phyloP scores from a whole-genome alignment of 2,329 filamentous ascomycete genomes.

The Nemania abortiva region DNA sequence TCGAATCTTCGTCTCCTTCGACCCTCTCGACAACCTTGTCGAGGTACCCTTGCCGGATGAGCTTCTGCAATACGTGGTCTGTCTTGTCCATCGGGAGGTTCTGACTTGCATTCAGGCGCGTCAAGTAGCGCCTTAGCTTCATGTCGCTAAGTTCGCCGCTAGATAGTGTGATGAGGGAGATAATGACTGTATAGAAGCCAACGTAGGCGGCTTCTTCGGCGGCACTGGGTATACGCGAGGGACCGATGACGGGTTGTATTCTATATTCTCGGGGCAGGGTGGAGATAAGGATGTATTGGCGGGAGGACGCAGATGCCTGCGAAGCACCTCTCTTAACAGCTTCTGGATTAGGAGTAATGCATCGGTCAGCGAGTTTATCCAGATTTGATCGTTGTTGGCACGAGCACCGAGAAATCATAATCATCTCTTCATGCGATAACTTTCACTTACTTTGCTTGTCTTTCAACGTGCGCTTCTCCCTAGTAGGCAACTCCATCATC shows the following conservation, averaged over 20 bases:
- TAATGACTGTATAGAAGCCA: conserved; percentile 82
- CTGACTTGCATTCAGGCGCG: conserved; percentile 78
- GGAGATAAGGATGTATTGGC: conserved; percentile 82
- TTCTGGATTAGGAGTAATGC: conserved; percentile 47
- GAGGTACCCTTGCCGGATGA: conserved; percentile 87
- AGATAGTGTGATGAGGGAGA: conserved; percentile 80
- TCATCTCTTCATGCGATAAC: background rate
- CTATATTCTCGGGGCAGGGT: conserved; percentile 77
- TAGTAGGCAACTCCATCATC: conserved; percentile 82
- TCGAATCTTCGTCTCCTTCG: conserved; percentile 76
- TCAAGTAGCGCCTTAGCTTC: conserved; percentile 81
- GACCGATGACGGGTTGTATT: conserved; percentile 73
- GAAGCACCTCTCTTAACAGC: conserved; percentile 55
- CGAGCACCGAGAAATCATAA: background rate
- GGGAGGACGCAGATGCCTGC: conserved; percentile 67
- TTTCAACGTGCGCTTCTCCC: conserved; percentile 83
- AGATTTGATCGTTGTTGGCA: background rate
- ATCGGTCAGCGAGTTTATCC: conserved; percentile 52
- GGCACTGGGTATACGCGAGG: conserved; percentile 73
- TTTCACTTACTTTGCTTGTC: conserved; percentile 75
- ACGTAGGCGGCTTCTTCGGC: conserved; percentile 82
- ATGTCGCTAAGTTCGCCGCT: conserved; percentile 80
- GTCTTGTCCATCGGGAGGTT: conserved; percentile 82
- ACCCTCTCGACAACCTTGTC: conserved; percentile 76
- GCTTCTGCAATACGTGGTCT: conserved; percentile 77